Evolutionary conservation across 768 basidiomycete species (phyloP).

Genomic region (Suillus fuscotomentosus): DNA sequence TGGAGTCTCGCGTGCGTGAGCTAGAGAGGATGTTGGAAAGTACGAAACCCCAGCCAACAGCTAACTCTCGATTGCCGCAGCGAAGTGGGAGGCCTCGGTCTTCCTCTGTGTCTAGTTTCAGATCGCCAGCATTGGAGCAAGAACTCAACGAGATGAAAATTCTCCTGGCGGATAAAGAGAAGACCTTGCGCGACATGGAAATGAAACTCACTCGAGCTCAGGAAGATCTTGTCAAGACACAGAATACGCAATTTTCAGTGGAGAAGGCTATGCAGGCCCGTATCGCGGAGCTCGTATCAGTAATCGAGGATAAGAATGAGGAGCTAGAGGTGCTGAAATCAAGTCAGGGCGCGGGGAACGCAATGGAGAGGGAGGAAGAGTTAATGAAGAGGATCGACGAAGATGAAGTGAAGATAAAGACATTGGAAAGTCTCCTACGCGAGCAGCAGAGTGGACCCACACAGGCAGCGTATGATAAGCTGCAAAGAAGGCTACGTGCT

Average conservation of each 20-base stretch:
- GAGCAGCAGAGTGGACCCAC: conserved; percentile 35
- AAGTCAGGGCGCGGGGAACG: conserved; percentile 32
- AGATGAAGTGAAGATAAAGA: conserved; percentile 63
- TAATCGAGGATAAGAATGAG: conserved; percentile 56
- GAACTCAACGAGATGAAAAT: conserved; percentile 51
- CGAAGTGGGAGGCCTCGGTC: conserved; percentile 48
- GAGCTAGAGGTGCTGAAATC: conserved; percentile 50
- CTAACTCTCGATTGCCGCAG: conserved; percentile 31
- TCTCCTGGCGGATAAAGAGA: conserved; percentile 43
- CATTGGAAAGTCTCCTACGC: conserved; percentile 49
- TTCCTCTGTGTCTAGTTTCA: conserved; percentile 55
- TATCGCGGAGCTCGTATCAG: conserved; percentile 41
- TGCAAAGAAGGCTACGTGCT: conserved; percentile 39
- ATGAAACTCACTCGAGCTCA: conserved; percentile 52
- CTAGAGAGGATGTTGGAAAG: conserved; percentile 44
- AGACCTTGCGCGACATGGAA: conserved; percentile 39
- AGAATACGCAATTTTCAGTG: conserved; percentile 58
- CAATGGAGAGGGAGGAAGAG: conserved; percentile 55
- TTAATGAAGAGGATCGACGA: conserved; percentile 68
- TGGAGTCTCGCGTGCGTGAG: conserved; percentile 59
- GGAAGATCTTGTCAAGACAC: conserved; percentile 45
- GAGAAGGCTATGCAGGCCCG: conserved; percentile 48
- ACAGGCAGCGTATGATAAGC: conserved; percentile 38
- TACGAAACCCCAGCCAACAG: conserved; percentile 30
- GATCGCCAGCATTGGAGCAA: conserved; percentile 50